Base-by-base conservation (phyloP, 805 yeast genomes). In the Spathaspora arborariae region DNA sequence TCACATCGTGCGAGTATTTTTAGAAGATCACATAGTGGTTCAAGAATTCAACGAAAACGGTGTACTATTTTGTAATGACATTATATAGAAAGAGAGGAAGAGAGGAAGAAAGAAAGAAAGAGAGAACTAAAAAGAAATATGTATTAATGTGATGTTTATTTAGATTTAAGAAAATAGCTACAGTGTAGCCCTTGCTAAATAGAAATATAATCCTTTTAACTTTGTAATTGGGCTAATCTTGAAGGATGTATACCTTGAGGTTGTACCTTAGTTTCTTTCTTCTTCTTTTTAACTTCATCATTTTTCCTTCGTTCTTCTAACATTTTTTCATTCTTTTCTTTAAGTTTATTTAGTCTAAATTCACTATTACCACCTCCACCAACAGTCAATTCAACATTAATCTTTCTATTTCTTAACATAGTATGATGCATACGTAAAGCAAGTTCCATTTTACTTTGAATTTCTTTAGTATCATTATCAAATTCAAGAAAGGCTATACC, bases 331-430 rank as follows among this genome's bases (percentile, higher is more conserved):
- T 92, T 92, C 74, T 92, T 92, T 42, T 77, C 79, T 58, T 81
- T 80, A 56, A 94, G 75, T 66, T 94, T 94, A 46, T 79, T 45
- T 33, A 80, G 56, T 58, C 95, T 71, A 37, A 70, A 75, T 48
- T 76, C 70, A 8, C 95, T 82, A 63, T 92, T 92, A 47, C 97
- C 97, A 41, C 99, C 99, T 37, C 99, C 99, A 47, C 99, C 99
- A 43, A 89, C 99, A 2, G 98, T 94, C 56, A 94, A 75, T 64
- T 94, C 99, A 30, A 94, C 97, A 60, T 94, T 94, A 59, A 94
- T 91, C 63, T 84, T 88, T 55, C 97, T 76, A 39, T 78, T 75
- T 47, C 80, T 76, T 52, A 92, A 62, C 8, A 71, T 57, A 3
- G 92, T 75, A 65, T 88, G 96, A 64, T 94, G 97, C 74, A 87